These are phyloP conservation scores for Jackrogersella multiformis DNA, from an alignment of 495 filamentous ascomycete species.

Conservation along the genomic window DNA sequence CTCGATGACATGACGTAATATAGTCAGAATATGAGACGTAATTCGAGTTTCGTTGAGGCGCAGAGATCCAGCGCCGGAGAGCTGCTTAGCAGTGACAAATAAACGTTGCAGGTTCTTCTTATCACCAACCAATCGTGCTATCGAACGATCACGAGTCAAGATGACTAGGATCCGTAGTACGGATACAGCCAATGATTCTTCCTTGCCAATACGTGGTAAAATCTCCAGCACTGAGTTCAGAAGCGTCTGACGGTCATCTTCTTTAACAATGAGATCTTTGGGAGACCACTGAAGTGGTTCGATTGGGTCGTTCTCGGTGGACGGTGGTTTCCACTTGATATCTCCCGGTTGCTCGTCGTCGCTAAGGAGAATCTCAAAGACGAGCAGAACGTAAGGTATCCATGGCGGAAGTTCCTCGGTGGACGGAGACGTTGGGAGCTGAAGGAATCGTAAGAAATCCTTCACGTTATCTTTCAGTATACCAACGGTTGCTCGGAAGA, in stretches of 20 bases:
- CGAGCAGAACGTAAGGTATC: constrained; percentile 88
- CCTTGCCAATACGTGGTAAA: constrained; percentile 85
- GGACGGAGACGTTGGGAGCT: constrained; percentile 70
- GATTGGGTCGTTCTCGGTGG: constrained; percentile 61
- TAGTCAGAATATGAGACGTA: constrained; percentile 73
- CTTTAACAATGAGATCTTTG: constrained; percentile 70
- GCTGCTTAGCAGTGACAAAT: constrained; percentile 93
- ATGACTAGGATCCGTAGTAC: constrained; percentile 88
- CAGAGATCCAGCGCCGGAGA: constrained; percentile 77
- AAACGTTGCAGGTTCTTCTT: constrained; percentile 88
- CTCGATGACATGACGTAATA: constrained; percentile 92
- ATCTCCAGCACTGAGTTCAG: constrained; percentile 81
- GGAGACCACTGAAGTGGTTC: constrained; percentile 65
- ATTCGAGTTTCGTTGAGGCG: constrained; percentile 74
- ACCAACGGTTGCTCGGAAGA: constrained; percentile 78
- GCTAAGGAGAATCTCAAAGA: constrained; percentile 87
- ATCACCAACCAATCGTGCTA: constrained; percentile 80
- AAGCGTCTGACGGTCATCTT: constrained; percentile 72
- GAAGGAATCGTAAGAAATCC: constrained; percentile 81
- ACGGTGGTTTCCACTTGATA: constrained; percentile 75
- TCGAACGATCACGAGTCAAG: constrained; percentile 77
- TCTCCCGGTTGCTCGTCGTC: constrained; percentile 84
- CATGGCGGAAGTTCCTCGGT: constrained; percentile 84
- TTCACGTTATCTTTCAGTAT: constrained; percentile 81
- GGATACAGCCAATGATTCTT: constrained; percentile 83